Conservation (phyloP, 306 rosid species). For the Pyrus betulifolia region DNA sequence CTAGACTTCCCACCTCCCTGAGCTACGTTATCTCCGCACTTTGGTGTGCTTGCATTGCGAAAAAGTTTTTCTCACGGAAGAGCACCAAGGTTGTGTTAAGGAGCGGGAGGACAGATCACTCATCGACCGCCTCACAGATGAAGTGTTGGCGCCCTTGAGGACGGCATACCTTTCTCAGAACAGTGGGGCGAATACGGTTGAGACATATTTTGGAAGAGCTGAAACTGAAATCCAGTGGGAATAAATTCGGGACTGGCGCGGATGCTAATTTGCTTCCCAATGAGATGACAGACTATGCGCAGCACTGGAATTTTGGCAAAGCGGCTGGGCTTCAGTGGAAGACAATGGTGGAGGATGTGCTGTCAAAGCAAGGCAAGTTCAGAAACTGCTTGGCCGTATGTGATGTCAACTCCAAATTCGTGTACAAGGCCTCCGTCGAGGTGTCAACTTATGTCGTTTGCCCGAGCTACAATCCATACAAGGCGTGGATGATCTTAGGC, state of each 20-base stretch:
- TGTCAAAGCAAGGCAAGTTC: neutral
- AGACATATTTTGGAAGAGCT: neutral
- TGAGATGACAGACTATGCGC: neutral
- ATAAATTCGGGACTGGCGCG: neutral
- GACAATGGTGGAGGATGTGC: neutral
- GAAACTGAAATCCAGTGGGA: neutral
- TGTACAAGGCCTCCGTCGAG: neutral
- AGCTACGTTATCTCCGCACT: neutral
- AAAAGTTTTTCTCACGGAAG: neutral
- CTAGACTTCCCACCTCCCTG: neutral
- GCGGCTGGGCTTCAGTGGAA: neutral
- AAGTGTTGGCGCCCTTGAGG: neutral
- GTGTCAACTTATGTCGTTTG: neutral
- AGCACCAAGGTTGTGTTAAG: too few relatives aligned
- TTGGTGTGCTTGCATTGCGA: neutral
- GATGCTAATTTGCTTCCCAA: neutral
- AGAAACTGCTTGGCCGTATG: neutral
- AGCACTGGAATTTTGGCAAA: neutral
- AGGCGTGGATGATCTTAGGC: neutral
- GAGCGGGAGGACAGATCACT: too few relatives aligned
- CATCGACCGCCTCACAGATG: too few relatives aligned
- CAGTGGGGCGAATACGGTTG: too few relatives aligned
- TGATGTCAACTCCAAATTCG: neutral
- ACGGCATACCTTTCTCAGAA: neutral
- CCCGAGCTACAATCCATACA: neutral